Evolutionary conservation across 768 basidiomycete genomes (phyloP), one percentile per base, ranked within the genome.

Genomic region (Tylopilus plumbeoviolaceoides): DNA sequence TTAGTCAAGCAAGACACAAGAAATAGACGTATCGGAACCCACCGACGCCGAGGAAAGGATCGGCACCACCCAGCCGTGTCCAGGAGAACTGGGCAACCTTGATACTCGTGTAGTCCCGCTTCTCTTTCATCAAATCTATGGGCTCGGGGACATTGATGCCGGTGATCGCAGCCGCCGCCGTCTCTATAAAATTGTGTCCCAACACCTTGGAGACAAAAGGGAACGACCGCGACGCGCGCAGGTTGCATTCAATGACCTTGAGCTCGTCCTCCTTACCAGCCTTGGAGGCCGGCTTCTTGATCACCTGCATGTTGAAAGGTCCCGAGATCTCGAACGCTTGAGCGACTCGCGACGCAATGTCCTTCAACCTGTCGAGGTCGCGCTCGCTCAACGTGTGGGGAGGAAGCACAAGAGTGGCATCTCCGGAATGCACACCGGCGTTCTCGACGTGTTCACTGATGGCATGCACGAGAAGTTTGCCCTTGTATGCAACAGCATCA

Each of bases 251-350:
- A 59, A 99, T 99, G 59, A 98, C 97, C 76, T 95, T 98, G 60
- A 98, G 83, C 51, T 84, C 80, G 11, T 84, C 73, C 23, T 83
- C 77, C 54, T 83, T 78, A 47, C 79, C 73, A 4, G 70, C 73
- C 15, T 69, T 66, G 21, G 76, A 77, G 6, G 76, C 75, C 2
- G 81, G 71, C 68, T 92, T 91, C 67, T 89, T 84, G 74, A 99
- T 98, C 70, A 99, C 83, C 71, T 99, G 97, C 95, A 99, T 99
- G 71, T 99, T 99, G 85, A 85, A 99, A 7, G 97, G 97, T 33
- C 97, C 97, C 25, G 93, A 97, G 48, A 99, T 98, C 63, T 97
- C 79, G 72, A 98, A 97, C 10, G 94, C 97, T 36, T 78, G 76
- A 31, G 93, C 95, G 56, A 99, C 95, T 74, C 97, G 98, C 70